Evolutionary conservation across 495 filamentous ascomycete genomes (phyloP).

Genomic region (Xylaria flabelliformis): DNA sequence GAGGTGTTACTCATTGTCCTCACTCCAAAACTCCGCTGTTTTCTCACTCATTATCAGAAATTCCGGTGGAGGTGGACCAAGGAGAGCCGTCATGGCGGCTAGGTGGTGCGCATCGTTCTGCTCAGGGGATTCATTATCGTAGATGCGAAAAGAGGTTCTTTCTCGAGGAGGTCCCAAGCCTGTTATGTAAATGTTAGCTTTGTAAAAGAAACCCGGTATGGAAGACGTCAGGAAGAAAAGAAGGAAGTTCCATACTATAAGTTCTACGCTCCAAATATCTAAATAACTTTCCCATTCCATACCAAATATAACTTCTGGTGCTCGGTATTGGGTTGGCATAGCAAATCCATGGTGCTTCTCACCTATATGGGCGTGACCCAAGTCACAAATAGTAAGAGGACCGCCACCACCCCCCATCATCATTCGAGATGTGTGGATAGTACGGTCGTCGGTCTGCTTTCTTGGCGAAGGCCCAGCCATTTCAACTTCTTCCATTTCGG

Average conservation of each 20-base stretch:
- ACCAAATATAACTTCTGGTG: constrained; percentile 16
- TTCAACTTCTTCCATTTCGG: too few species aligned
- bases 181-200: constrained; percentile 23
- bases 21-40: constrained; percentile 7
- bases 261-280: constrained; percentile 16
- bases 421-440: constrained; percentile 28
- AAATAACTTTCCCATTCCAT: constrained; percentile 4
- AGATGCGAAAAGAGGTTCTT: constrained; percentile 29
- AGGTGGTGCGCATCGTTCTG: constrained; percentile 29
- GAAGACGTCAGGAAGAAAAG: too few species aligned
- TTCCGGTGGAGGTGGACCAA: constrained; percentile 25
- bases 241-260: constrained; percentile 1
- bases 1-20: neutral
- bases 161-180: constrained; percentile 33
- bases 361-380: constrained; percentile 28
- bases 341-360: constrained; percentile 24
- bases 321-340: constrained; percentile 17
- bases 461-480: constrained; percentile 1
- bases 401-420: constrained; percentile 21
- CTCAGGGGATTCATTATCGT: constrained; percentile 28
- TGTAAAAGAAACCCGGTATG: neutral
- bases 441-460: constrained; percentile 25
- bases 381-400: constrained; percentile 29
- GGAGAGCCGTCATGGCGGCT: constrained; percentile 22
- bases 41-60: constrained; percentile 24